These are phyloP conservation scores for Penstemon eatonii DNA, from an alignment of 257 asterid species.

Conservation along the genomic window DNA sequence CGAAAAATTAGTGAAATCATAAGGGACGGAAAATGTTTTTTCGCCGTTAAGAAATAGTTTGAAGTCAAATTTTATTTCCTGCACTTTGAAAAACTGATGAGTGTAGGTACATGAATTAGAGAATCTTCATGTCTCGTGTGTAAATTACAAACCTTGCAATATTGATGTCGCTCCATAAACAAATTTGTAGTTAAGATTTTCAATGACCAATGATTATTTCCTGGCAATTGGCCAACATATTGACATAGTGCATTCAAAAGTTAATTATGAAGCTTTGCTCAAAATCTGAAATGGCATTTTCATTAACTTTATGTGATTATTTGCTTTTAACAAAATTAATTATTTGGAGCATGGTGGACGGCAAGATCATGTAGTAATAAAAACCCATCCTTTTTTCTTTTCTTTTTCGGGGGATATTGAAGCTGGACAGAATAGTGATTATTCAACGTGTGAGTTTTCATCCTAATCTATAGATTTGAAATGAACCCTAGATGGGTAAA, in stretches of 20 bases:
- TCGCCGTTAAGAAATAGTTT: too few species aligned
- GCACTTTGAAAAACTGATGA: slow-evolving; percentile 11
- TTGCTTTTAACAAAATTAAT: background rate
- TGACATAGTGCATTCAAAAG: slow-evolving; percentile 2
- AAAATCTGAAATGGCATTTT: background rate
- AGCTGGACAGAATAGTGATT: too few species aligned
- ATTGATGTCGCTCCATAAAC: background rate
- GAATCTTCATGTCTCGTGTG: background rate
- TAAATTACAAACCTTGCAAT: background rate
- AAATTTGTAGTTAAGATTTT: background rate
- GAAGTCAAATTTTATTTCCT: background rate
- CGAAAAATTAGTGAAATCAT: too few species aligned
- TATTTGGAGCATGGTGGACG: slow-evolving; percentile 32
- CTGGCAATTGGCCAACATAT: background rate
- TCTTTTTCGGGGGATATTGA: slow-evolving; percentile 17
- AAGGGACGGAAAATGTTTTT: too few species aligned
- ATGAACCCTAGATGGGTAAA: too few species aligned
- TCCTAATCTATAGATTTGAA: too few species aligned
- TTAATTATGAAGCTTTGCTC: background rate
- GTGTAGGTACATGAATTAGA: background rate
- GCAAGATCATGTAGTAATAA: slow-evolving; percentile 35
- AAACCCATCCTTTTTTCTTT: background rate
- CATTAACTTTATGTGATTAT: background rate
- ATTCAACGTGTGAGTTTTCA: too few species aligned
- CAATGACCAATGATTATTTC: slow-evolving; percentile 2